Evolutionary conservation across 1,139 yeast genomes (phyloP), one percentile per base, ranked within the genome.

Genomic region (Kurtzmaniella quercitrusa): DNA sequence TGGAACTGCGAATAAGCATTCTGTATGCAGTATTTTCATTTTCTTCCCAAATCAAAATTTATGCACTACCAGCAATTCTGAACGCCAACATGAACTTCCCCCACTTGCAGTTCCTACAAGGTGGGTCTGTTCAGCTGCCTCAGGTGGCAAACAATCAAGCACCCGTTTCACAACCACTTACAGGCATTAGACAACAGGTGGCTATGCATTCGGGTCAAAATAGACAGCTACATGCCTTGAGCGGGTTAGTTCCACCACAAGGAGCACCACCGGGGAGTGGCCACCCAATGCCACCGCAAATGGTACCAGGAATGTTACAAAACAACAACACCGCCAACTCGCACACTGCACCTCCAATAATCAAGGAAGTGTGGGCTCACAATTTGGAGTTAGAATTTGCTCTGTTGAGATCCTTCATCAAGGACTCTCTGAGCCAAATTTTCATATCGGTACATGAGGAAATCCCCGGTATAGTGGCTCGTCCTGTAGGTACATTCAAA

Each of bases 401-500:
- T 44, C 66, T 80, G 14, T 78, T 91, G 47, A 77, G 96, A 48
- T 78, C 80, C 44, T 74, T 88, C 43, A 76, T 86, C 36, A 65
- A 65, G 48, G 84, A 80, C 46, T 78, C 80, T 47, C 85, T 84
- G 55, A 80, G 84, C 42, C 54, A 58, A 30, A 57, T 71, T 21
- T 78, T 78, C 55, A 78, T 89, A 17, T 82, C 96, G 2, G 83
- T 83, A 42, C 85, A 91, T 54, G 91, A 95, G 46, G 97, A 93
- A 61, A 89, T 93, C 58, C 97, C 97, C 0, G 98, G 98, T 0
- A 88, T 94, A 28, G 87, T 93, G 20, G 96, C 96, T 1, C 78
- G 98, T 52, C 98, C 98, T 11, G 88, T 93, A 48, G 98, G 98
- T n/a, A 81, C 89, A 9, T 93, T 93, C 65, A 82, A 88, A 55